Percentiles rank a stretch among this genome's conserved stretches.
These are phyloP conservation scores for Aspergillus sergii DNA, from an alignment of 2,329 filamentous ascomycete genomes.

Conservation along the genomic window DNA sequence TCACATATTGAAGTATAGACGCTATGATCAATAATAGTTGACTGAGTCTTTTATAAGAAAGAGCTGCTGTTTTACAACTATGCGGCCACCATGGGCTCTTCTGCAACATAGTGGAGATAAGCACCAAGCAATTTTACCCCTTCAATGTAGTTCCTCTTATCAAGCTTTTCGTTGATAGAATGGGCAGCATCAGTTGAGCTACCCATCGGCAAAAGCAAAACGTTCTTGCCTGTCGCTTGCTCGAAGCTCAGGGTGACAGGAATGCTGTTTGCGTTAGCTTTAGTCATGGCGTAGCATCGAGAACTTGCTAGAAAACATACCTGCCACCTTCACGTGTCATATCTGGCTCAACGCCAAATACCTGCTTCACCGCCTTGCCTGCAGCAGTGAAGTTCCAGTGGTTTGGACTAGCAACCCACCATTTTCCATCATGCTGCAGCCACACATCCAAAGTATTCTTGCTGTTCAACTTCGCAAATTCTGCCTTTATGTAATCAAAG, in stretches of 20 bases:
- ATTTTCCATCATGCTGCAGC: conserved; percentile 90
- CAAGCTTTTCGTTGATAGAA: conserved; percentile 97
- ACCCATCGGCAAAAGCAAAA: conserved; percentile 92
- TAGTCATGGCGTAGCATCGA: not conserved
- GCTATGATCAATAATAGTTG: not conserved
- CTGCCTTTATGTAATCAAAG: conserved; percentile 77
- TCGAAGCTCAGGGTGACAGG: conserved; percentile 97
- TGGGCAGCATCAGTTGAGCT: conserved; percentile 95
- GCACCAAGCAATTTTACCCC: conserved; percentile 93
- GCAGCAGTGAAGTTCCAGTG: conserved; percentile 99
- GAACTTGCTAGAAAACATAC: conserved; percentile 47
- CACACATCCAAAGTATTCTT: conserved; percentile 88
- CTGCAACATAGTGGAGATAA: conserved; percentile 93
- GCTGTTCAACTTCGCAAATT: conserved; percentile 82
- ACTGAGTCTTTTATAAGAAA: not conserved
- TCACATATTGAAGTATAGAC: not conserved
- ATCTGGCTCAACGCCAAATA: conserved; percentile 91
- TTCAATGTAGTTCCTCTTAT: conserved; percentile 97
- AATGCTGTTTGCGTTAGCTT: conserved; percentile 63
- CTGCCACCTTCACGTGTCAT: conserved; percentile 94
- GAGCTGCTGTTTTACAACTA: not conserved
- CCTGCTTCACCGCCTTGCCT: conserved; percentile 91
- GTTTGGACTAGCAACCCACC: conserved; percentile 97
- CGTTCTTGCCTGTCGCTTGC: conserved; percentile 96
- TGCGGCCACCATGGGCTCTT: conserved; percentile 65